Base-by-base conservation (phyloP, 1,284 basidiomycete species). In the Pseudozyma thailandica region DNA sequence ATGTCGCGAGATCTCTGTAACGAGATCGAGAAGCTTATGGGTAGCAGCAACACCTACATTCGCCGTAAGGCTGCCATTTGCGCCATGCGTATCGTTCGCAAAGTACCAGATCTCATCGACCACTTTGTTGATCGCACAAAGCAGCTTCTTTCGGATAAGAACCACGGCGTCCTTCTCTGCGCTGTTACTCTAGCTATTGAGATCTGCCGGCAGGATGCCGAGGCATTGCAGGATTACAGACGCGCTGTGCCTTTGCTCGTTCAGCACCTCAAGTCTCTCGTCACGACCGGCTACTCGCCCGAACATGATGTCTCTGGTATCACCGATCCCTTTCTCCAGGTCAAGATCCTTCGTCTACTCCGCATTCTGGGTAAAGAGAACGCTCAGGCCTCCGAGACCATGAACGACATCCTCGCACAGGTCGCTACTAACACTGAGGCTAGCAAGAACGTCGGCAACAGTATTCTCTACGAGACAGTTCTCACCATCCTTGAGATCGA, bases 301-400 rank as follows among this genome's bases (percentile, higher is more conserved):
- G 96, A 99, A 83, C 96, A 98, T 81, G 96, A 99, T 78, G 96
- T 99, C n/a, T 93, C 93, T 26, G 96, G 96, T 27, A 95, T 98
- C 83, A 98, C 95, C 23, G 96, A 99, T 84, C 96, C 96, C 2
- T 98, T 98, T 87, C 86, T 99, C 15, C 95, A 98, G 85, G 91
- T 95, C 80, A 98, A 98, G 85, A 90, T 97, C 42, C 86, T 99
- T n/a, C 90, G 93, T n/a, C 85, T 99, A 25, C 86, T 99, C 39
- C 89, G 94, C 28, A 82, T 98, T 28, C 88, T 98, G 8, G 96
- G 95, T 7, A 90, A 87, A 77, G 92, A 90, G 1, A 92, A 97
- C 79, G 87, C 86, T 44, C 89, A 90, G 77, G 92, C 95, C 3
- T 95, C 77, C 77, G 95, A 98, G 79, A 88, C 89, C 7, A 98